Evolutionary conservation across 768 basidiomycete species (phyloP).

Genomic region (Tricholoma matsutake): DNA sequence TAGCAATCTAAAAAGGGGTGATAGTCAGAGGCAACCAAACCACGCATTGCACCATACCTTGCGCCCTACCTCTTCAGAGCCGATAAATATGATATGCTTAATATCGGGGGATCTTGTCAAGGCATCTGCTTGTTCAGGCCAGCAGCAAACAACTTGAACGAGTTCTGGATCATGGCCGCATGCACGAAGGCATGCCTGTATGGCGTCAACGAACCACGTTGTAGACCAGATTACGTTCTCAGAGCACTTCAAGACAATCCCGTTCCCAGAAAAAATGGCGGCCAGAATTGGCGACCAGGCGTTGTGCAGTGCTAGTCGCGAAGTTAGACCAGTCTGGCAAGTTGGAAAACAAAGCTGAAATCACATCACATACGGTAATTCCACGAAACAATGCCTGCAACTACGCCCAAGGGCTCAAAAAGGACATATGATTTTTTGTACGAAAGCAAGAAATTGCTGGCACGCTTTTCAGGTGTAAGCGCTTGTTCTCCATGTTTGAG

Average conservation of each 20-base stretch:
- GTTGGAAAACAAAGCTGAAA: not conserved
- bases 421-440: slow-evolving; percentile 79
- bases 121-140: slow-evolving; percentile 80
- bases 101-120: slow-evolving; percentile 77
- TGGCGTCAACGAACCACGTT: slow-evolving; percentile 74
- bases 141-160: slow-evolving; percentile 90
- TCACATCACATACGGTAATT: slow-evolving; percentile 66
- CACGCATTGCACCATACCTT: slow-evolving; percentile 43
- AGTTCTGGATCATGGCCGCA: slow-evolving; percentile 85
- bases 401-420: slow-evolving; percentile 91
- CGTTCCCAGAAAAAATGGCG: slow-evolving; percentile 87
- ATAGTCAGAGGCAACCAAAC: not conserved
- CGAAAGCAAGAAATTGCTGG: slow-evolving; percentile 59
- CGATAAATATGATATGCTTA: slow-evolving; percentile 94
- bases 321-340: not conserved
- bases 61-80: slow-evolving; percentile 75
- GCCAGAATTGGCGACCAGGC: slow-evolving; percentile 92
- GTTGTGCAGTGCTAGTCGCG: slow-evolving; percentile 77
- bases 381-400: slow-evolving; percentile 93
- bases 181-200: slow-evolving; percentile 69
- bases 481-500: slow-evolving; percentile 80
- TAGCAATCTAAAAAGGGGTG: slow-evolving; percentile 54
- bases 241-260: slow-evolving; percentile 86
- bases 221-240: slow-evolving; percentile 94
- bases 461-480: slow-evolving; percentile 70